A percentile compares a stretch with the other conserved stretches of the same genome.
phyloP scores from a whole-genome alignment of 192 early-diverging fungal genomes.

The Physocladia obscura region DNA sequence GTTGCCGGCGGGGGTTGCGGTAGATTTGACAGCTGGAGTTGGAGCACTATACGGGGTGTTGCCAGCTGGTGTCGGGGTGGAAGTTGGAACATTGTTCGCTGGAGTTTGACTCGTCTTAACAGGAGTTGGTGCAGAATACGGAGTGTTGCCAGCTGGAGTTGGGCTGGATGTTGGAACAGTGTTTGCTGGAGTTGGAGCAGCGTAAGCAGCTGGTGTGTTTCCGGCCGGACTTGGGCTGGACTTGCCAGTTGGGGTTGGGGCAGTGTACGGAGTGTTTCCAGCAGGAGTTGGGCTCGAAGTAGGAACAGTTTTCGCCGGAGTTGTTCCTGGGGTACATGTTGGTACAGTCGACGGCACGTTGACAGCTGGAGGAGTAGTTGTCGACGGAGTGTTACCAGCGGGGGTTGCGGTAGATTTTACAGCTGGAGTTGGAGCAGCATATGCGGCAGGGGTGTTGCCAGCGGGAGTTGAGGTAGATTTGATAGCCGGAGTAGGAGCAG shows the following conservation, averaged over 20 bases:
- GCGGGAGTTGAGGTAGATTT: background rate
- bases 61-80: background rate
- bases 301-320: background rate
- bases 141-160: background rate
- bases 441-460: background rate
- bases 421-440: slow-evolving; percentile 3
- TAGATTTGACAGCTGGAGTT: background rate
- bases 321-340: background rate
- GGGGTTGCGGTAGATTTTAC: background rate
- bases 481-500: background rate
- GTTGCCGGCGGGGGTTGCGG: background rate
- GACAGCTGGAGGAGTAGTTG: background rate
- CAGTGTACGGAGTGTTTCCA: background rate
- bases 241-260: background rate
- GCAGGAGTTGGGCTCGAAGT: too few species aligned
- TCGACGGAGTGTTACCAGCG: background rate
- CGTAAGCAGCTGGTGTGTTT: background rate
- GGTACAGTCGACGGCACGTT: background rate
- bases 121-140: too few species aligned
- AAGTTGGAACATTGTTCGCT: background rate
- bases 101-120: background rate
- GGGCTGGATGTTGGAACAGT: background rate
- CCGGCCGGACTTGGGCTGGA: background rate
- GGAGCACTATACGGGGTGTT: background rate
- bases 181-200: slow-evolving; percentile 3